These are phyloP conservation scores for Mallotus repandus DNA, from an alignment of 441 rosid species.

Conservation along the genomic window DNA sequence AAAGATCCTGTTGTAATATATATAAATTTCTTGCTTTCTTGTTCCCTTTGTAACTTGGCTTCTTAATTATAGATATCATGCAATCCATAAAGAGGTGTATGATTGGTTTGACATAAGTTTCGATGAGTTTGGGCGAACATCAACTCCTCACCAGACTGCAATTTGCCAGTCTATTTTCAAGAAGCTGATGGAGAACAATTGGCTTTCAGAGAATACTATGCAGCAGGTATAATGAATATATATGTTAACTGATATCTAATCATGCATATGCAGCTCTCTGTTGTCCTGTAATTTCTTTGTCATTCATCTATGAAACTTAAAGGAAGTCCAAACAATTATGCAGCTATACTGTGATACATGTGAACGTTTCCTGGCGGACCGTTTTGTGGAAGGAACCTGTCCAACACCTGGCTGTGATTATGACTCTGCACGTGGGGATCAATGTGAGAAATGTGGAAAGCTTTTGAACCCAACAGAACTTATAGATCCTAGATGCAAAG, in stretches of 20 bases:
- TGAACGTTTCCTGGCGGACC: constrained; percentile 68
- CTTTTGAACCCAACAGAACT: constrained; percentile 82
- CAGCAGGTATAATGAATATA: constrained; percentile 25
- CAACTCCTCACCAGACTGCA: constrained; percentile 73
- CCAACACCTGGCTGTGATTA: constrained; percentile 60
- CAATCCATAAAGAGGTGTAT: constrained; percentile 75
- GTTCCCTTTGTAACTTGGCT: not conserved
- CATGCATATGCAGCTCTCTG: not conserved
- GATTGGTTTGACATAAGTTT: constrained; percentile 84
- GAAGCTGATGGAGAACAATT: constrained; percentile 61
- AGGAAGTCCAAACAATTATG: not conserved
- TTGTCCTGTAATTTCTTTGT: not conserved
- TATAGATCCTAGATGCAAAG: constrained; percentile 81
- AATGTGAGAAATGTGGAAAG: constrained; percentile 83
- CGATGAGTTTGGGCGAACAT: constrained; percentile 82
- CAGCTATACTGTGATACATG: constrained; percentile 84
- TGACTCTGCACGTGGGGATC: constrained; percentile 87
- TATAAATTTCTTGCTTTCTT: too few relatives aligned
- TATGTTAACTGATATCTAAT: not conserved
- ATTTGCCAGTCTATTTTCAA: constrained; percentile 77
- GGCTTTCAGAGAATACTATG: constrained; percentile 68
- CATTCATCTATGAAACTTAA: not conserved
- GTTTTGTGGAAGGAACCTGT: constrained; percentile 83
- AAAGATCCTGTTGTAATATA: too few relatives aligned
- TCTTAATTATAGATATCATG: constrained; percentile 42